These are phyloP conservation scores for Delonix regia DNA, from an alignment of 306 rosid genomes.

Conservation along the genomic window DNA sequence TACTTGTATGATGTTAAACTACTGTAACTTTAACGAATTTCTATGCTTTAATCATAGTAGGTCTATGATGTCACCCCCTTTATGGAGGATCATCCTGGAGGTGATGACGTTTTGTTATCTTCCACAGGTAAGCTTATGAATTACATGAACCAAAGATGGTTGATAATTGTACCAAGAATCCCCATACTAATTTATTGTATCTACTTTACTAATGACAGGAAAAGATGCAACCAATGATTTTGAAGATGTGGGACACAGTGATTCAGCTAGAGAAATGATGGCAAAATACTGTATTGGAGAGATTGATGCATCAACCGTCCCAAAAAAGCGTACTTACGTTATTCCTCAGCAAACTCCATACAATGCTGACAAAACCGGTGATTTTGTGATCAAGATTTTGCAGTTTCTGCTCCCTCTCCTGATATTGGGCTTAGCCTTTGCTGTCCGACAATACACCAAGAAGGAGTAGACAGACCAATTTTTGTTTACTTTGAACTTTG, in stretches of 20 bases:
- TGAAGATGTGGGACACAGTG: constrained; percentile 97
- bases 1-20: constrained; percentile 15
- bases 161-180: background rate
- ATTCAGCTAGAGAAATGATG: constrained; percentile 90
- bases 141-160: background rate
- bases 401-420: constrained; percentile 87
- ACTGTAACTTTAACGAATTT: background rate
- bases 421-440: constrained; percentile 88
- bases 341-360: constrained; percentile 57
- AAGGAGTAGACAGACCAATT: constrained; percentile 53
- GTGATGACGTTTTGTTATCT: constrained; percentile 83
- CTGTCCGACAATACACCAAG: constrained; percentile 83
- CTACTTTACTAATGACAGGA: constrained; percentile 52
- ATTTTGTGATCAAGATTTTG: constrained; percentile 76
- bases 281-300: constrained; percentile 80
- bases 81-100: constrained; percentile 99
- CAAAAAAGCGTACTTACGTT: constrained; percentile 50
- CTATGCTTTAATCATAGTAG: constrained; percentile 44
- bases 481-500: constrained; percentile 25
- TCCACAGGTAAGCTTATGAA: constrained; percentile 71
- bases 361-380: constrained; percentile 71
- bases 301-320: constrained; percentile 74
- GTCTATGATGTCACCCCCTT: constrained; percentile 87
- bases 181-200: background rate
- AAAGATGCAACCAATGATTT: constrained; percentile 94